Percentiles rank a stretch among this genome's conserved stretches.
phyloP scores from a whole-genome alignment of 164 flowering plant genomes.

The grape (Vitis vinifera) region DNA sequence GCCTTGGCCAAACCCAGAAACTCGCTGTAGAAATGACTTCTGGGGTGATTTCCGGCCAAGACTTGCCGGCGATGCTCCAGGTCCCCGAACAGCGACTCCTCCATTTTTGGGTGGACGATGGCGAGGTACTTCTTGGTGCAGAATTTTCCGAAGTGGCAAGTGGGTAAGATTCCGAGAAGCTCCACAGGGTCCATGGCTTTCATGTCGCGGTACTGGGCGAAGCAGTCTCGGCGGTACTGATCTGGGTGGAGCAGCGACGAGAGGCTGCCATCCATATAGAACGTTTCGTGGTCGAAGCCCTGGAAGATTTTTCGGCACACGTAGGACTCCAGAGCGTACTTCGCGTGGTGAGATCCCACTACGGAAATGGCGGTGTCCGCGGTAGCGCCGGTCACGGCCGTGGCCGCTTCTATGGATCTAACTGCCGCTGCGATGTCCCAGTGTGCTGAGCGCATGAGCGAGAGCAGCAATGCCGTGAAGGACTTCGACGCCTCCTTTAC shows the following conservation, averaged over 20 bases:
- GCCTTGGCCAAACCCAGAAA: constrained; percentile 78
- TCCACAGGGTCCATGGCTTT: constrained; percentile 85
- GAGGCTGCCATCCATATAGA: constrained; percentile 93
- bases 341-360: constrained; percentile 54
- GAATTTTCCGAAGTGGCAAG: constrained; percentile 76
- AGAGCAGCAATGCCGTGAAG: constrained; percentile 70
- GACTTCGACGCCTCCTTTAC: constrained; percentile 72
- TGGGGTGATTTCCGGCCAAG: constrained; percentile 69
- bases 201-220: constrained; percentile 79
- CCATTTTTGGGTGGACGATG: constrained; percentile 89
- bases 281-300: constrained; percentile 93
- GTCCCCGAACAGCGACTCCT: constrained; percentile 87
- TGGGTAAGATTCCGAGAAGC: constrained; percentile 80
- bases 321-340: constrained; percentile 84
- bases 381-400: constrained; percentile 12
- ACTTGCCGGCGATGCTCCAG: constrained; percentile 66
- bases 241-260: constrained; percentile 77
- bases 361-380: constrained; percentile 17
- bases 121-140: constrained; percentile 72
- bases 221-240: constrained; percentile 78
- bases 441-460: constrained; percentile 84
- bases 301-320: constrained; percentile 71
- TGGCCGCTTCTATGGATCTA: constrained; percentile 70
- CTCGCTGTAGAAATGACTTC: constrained; percentile 72
- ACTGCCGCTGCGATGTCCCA: constrained; percentile 94